These are phyloP conservation scores for Viola pubescens DNA, from an alignment of 441 rosid species.

Conservation along the genomic window DNA sequence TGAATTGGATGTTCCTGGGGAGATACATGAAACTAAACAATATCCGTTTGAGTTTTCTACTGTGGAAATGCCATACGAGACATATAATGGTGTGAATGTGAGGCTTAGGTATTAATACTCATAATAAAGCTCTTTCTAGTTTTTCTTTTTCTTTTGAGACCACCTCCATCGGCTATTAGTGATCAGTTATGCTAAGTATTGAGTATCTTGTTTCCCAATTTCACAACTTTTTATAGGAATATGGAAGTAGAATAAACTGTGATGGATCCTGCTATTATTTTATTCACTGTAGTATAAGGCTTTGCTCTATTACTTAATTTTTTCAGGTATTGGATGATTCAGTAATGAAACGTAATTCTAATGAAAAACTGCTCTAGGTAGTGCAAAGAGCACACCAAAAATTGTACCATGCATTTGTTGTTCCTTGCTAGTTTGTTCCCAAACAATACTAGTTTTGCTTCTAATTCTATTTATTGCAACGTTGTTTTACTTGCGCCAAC, in stretches of 20 bases:
- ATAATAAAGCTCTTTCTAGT: background rate
- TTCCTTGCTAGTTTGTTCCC: too few relatives aligned
- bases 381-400: too few relatives aligned
- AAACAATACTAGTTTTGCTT: too few relatives aligned
- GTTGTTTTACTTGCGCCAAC: too few relatives aligned
- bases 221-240: background rate
- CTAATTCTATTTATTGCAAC: too few relatives aligned
- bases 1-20: slow-evolving; percentile 95
- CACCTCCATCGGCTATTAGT: background rate
- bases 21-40: slow-evolving; percentile 77
- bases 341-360: background rate
- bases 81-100: slow-evolving; percentile 88
- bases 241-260: background rate
- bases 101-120: slow-evolving; percentile 57
- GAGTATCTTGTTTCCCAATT: background rate
- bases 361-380: too few relatives aligned
- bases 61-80: slow-evolving; percentile 92
- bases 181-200: too few relatives aligned
- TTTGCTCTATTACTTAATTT: background rate
- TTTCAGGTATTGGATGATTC: slow-evolving; percentile 1
- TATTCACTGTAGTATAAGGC: background rate
- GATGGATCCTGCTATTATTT: background rate
- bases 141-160: background rate
- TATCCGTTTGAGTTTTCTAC: slow-evolving; percentile 91
- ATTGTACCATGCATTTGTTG: too few relatives aligned